Conservation (phyloP, 139 green algal species). For the Dunaliella primolecta region DNA sequence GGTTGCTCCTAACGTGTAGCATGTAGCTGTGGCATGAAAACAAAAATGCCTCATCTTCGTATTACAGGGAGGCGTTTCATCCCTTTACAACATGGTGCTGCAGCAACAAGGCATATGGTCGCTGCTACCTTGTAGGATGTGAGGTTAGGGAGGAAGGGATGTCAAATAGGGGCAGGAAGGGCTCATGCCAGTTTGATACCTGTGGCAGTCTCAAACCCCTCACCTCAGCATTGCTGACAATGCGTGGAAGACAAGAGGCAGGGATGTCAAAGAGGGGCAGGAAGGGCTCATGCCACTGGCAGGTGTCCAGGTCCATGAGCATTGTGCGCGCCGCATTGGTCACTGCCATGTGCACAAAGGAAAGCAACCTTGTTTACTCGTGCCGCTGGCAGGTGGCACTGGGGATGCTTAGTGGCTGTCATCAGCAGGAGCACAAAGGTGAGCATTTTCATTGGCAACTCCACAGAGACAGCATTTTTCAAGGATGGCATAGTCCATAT, state of each 20-base stretch:
- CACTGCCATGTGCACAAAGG: slow-evolving; percentile 52
- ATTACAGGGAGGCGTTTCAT: too few species aligned
- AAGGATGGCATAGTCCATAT: too few species aligned
- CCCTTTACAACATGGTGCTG: too few species aligned
- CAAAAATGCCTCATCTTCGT: too few species aligned
- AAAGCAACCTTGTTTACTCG: background rate
- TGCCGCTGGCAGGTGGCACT: background rate
- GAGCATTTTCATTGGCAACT: too few species aligned
- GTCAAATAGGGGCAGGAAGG: slow-evolving; percentile 65
- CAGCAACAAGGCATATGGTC: too few species aligned
- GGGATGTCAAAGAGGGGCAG: slow-evolving; percentile 64
- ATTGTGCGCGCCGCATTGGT: slow-evolving; percentile 90
- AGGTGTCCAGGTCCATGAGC: slow-evolving; percentile 86
- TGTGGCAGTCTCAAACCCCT: too few species aligned
- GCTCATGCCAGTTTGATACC: slow-evolving; percentile 73
- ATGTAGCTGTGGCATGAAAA: too few species aligned
- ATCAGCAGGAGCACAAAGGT: too few species aligned
- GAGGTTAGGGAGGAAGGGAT: slow-evolving; percentile 31
- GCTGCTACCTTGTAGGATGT: too few species aligned
- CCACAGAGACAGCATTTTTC: too few species aligned
- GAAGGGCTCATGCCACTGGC: slow-evolving; percentile 73
- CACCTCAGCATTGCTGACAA: slow-evolving; percentile 76
- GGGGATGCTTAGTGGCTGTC: background rate
- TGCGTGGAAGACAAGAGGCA: slow-evolving; percentile 62
- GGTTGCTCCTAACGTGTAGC: too few species aligned